Conservation (phyloP, 2,329 filamentous ascomycete species). For the Colletotrichum karsti region DNA sequence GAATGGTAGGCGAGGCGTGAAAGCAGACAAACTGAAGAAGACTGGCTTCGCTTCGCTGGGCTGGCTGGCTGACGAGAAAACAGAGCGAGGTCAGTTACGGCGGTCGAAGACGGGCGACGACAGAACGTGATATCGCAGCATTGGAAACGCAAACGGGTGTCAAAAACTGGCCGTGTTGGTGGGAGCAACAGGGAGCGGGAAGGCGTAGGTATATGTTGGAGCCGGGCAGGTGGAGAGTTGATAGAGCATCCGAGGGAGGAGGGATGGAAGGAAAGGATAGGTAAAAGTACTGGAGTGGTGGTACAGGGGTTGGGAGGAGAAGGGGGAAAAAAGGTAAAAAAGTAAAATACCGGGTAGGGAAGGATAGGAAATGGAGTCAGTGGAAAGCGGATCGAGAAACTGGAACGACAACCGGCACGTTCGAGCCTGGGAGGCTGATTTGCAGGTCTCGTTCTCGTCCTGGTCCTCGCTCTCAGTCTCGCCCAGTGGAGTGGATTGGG, state of each 20-base stretch:
- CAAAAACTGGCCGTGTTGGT: constrained; percentile 4
- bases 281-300: constrained; percentile 6
- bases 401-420: constrained; percentile 29
- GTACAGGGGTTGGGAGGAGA: background rate
- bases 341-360: constrained; percentile 23
- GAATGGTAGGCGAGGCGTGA: constrained; percentile 20
- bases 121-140: constrained; percentile 23
- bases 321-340: constrained; percentile 14
- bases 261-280: constrained; percentile 8
- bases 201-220: constrained; percentile 8
- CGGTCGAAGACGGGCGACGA: constrained; percentile 13
- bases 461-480: no score
- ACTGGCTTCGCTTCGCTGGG: background rate
- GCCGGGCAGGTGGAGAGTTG: constrained; percentile 16
- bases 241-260: constrained; percentile 2
- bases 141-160: constrained; percentile 26
- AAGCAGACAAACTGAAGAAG: constrained; percentile 16
- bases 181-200: background rate
- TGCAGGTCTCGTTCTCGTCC: constrained; percentile 25
- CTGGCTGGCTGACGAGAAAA: constrained; percentile 1
- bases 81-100: constrained; percentile 17
- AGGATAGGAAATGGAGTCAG: constrained; percentile 19
- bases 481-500: constrained; percentile 21
- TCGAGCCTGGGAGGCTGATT: constrained; percentile 28
- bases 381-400: constrained; percentile 19